Percentiles rank a stretch among this genome's conserved stretches.
Conservation (phyloP, 2,329 filamentous ascomycete species). For the Venturia pyrina region DNA sequence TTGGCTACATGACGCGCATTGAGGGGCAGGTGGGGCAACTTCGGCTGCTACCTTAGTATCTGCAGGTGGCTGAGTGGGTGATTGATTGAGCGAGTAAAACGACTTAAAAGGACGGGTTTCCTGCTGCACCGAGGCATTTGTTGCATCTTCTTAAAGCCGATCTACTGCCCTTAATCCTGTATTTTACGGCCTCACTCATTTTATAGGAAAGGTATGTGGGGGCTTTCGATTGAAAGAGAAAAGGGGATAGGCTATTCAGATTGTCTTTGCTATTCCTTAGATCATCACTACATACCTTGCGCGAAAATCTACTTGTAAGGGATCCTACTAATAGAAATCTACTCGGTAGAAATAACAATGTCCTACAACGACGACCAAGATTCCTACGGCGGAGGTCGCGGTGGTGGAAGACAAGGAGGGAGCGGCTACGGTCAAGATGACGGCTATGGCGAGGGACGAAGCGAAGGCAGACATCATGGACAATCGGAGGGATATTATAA, state of each 20-base stretch:
- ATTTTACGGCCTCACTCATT: neutral
- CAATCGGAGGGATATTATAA: neutral
- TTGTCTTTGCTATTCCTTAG: neutral
- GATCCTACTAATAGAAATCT: neutral
- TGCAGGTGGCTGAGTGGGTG: neutral
- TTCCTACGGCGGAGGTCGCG: neutral
- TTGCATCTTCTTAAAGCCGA: neutral
- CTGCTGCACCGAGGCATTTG: neutral
- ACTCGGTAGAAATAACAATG: conserved; percentile 21
- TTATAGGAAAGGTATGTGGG: neutral
- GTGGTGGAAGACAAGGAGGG: conserved; percentile 8
- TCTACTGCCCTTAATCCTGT: neutral
- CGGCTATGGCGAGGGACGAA: neutral
- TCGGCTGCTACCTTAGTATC: no score
- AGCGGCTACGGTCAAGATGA: conserved; percentile 10
- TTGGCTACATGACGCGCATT: neutral
- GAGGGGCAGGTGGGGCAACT: neutral
- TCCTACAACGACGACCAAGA: conserved; percentile 23
- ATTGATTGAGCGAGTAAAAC: neutral
- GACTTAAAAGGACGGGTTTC: no score
- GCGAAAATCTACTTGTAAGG: neutral
- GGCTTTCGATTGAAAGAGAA: no score
- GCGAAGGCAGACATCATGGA: conserved; percentile 3
- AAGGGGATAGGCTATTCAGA: no score
- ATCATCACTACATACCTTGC: neutral